Evolutionary conservation across 202 grass and related monocot species (phyloP), one percentile per base, ranked within the genome.

Genomic region (Dendrocalamus latiflorus): DNA sequence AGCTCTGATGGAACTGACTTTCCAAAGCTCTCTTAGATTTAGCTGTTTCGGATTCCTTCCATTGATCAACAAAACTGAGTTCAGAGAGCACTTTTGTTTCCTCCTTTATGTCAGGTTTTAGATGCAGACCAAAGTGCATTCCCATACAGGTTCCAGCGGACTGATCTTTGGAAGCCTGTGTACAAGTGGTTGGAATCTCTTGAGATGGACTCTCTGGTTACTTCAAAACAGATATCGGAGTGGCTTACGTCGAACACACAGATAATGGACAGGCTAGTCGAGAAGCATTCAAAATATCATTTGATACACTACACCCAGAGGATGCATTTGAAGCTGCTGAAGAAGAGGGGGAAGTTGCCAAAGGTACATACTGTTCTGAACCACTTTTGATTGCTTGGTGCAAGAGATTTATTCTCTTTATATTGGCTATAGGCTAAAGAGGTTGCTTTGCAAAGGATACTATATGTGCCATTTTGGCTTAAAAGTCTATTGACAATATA

Each of bases 261-360:
- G 30, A 85, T 93, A 75, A 84, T 91, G 58, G 85, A 91, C 39
- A 89, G 72, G 80, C 71, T 98, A 83, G 84, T 94, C 30, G 86
- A 93, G 80, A 98, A 95, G 87, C 95, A 95, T 81, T 98, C 95
- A 33, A 92, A 92, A 25, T 98, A 98, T 55, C 95, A 98, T 86
- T 85, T 95, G 85, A 93, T 93, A 68, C 95, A 98, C 76, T 98
- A 95, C 83, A 95, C 89, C 60, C 95, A 98, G 85, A 90, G 95
- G 85, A 90, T 98, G 93, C 95, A 95, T 53, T 87, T 95, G 87
- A 98, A 95, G 51, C 70, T 98, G 89, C 80, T 98, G 76, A 98
- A 98, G 83, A 98, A 95, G 80, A 93, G 68, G 84, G 92, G 91
- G 16, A 98, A 95, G 78, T 49, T 95, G 75, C 93, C 95, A 80